Evolutionary conservation across 768 basidiomycete genomes (phyloP).

Genomic region (Suillus bovinus): DNA sequence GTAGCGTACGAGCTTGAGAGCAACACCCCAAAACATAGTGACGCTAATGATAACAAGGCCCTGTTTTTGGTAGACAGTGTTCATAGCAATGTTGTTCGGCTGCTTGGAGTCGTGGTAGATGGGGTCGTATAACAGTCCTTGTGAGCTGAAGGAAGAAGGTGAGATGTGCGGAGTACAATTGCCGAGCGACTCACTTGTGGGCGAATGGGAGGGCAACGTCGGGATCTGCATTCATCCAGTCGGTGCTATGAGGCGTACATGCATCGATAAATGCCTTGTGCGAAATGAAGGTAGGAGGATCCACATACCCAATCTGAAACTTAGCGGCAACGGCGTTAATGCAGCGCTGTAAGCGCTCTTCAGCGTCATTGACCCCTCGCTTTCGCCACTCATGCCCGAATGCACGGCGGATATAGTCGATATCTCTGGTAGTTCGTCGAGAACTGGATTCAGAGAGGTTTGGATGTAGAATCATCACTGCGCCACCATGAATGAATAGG

Average conservation of each 20-base stretch:
- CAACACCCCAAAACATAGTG: slow-evolving; percentile 70
- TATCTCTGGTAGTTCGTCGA: slow-evolving; percentile 59
- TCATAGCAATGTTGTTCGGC: slow-evolving; percentile 49
- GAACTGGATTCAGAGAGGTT: slow-evolving; percentile 38
- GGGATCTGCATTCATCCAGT: slow-evolving; percentile 81
- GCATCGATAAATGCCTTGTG: background rate
- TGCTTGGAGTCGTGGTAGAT: slow-evolving; percentile 55
- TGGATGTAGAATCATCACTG: slow-evolving; percentile 70
- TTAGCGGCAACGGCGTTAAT: slow-evolving; percentile 53
- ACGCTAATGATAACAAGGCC: slow-evolving; percentile 62
- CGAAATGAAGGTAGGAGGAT: background rate
- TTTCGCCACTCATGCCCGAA: slow-evolving; percentile 56
- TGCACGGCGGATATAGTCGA: slow-evolving; percentile 66
- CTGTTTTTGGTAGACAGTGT: slow-evolving; percentile 61
- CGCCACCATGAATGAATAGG: slow-evolving; percentile 71
- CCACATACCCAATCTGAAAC: slow-evolving; percentile 47
- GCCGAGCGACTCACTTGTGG: slow-evolving; percentile 47
- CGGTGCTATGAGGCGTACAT: slow-evolving; percentile 29
- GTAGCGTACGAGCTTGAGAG: slow-evolving; percentile 72
- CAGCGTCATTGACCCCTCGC: slow-evolving; percentile 52
- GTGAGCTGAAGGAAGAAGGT: slow-evolving; percentile 16
- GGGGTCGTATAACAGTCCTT: slow-evolving; percentile 50
- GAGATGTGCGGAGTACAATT: slow-evolving; percentile 11
- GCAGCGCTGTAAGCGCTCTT: slow-evolving; percentile 53
- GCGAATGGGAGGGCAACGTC: slow-evolving; percentile 72